Evolutionary conservation across 129 eudicot species (phyloP).

Genomic region (Silybum marianum): DNA sequence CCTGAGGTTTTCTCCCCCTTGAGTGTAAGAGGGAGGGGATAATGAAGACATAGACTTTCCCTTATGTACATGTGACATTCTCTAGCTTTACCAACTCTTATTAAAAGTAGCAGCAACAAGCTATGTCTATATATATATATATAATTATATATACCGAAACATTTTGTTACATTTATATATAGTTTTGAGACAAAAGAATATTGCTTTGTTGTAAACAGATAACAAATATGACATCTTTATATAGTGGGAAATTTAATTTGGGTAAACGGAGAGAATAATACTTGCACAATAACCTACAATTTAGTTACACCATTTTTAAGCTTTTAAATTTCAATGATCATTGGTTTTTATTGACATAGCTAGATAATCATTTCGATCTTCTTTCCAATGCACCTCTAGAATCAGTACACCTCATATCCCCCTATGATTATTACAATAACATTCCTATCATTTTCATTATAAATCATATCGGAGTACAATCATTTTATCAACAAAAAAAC

Average conservation of each 20-base stretch:
- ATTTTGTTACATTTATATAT: not conserved
- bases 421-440: no score
- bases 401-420: not conserved
- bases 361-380: no score
- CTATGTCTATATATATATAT: not conserved
- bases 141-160: not conserved
- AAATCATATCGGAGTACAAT: no score
- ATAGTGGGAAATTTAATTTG: slow-evolving; percentile 1
- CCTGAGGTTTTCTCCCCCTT: not conserved
- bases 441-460: no score
- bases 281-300: not conserved
- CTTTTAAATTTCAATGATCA: not conserved
- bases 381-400: not conserved
- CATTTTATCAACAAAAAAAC: no score
- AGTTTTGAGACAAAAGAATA: slow-evolving; percentile 4
- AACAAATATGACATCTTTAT: not conserved
- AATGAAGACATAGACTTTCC: not conserved
- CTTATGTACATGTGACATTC: not conserved
- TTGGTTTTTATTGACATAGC: not conserved
- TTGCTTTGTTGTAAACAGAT: slow-evolving; percentile 7
- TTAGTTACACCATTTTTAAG: not conserved
- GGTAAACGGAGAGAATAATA: not conserved
- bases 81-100: not conserved
- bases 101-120: not conserved
- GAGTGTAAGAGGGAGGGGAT: slow-evolving; percentile 7